phyloP scores from a whole-genome alignment of 2,329 filamentous ascomycete genomes.

The Aureobasidium subglaciale region DNA sequence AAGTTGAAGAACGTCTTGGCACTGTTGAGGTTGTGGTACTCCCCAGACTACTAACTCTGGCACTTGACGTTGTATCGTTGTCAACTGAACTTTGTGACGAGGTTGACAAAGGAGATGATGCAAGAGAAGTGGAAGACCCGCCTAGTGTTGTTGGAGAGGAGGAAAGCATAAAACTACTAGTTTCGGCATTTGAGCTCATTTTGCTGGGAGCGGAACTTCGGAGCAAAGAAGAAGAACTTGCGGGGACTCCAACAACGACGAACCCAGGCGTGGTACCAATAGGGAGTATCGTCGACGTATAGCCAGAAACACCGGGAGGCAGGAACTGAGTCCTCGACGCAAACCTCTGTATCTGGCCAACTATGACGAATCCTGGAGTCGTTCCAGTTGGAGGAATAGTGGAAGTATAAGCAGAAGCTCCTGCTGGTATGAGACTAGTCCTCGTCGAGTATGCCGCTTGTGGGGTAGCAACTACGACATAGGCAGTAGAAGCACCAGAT shows the following conservation, averaged over 20 bases:
- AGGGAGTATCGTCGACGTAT: not conserved
- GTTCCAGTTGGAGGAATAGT: slow-evolving; percentile 3
- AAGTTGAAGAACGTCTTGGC: too few species aligned
- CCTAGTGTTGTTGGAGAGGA: too few species aligned
- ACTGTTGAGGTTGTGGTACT: too few species aligned
- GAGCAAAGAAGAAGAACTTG: not conserved
- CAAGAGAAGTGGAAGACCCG: too few species aligned
- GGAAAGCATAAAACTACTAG: not conserved
- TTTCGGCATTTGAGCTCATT: not conserved
- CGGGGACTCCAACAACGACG: not conserved
- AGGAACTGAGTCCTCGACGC: not conserved
- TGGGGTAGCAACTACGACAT: not conserved
- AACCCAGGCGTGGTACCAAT: not conserved
- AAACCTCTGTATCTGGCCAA: not conserved
- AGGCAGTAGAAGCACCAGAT: not conserved
- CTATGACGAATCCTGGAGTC: not conserved
- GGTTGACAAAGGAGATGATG: too few species aligned
- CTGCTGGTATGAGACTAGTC: not conserved
- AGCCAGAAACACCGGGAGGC: not conserved
- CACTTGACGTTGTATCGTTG: too few species aligned
- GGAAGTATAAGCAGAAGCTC: not conserved
- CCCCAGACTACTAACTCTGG: too few species aligned
- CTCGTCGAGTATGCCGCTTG: not conserved
- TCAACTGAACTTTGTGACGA: too few species aligned
- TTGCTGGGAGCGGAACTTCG: not conserved